phyloP scores from a whole-genome alignment of 78 protist species.

The Fonticula alba region DNA sequence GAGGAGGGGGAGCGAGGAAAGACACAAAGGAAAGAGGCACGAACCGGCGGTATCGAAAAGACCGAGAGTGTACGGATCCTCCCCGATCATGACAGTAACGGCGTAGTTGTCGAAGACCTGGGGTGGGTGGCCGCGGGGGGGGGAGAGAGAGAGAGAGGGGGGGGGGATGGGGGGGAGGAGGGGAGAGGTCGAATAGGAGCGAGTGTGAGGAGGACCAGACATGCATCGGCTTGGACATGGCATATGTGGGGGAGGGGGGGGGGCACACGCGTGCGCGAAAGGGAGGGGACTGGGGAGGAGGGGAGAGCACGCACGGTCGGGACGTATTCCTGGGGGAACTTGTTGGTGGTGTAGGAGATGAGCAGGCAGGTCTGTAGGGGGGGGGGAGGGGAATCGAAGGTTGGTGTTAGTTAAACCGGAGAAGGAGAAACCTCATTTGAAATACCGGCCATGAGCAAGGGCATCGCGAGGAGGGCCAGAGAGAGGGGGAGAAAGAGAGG shows the following conservation, averaged over 20 bases:
- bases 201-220: neutral
- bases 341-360: constrained; percentile 22
- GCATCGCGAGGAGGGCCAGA: neutral
- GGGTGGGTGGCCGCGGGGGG: too few species aligned
- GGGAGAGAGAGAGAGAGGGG: neutral
- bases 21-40: neutral
- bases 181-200: neutral
- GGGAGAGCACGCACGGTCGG: constrained; percentile 12
- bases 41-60: constrained; percentile 31
- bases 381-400: neutral
- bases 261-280: neutral
- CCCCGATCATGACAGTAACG: constrained; percentile 42
- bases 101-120: constrained; percentile 67
- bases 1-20: neutral
- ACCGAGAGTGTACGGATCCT: constrained; percentile 32
- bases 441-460: neutral
- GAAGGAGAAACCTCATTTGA: neutral
- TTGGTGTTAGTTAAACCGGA: neutral
- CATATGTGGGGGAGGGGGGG: neutral
- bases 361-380: constrained; percentile 27
- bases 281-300: neutral
- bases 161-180: neutral
- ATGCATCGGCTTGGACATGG: neutral
- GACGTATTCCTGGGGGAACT: constrained; percentile 23
- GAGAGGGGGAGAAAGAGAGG: neutral